Evolutionary conservation across 495 filamentous ascomycete genomes (phyloP), one percentile per base, ranked within the genome.

Genomic region (Talaromyces liani): DNA sequence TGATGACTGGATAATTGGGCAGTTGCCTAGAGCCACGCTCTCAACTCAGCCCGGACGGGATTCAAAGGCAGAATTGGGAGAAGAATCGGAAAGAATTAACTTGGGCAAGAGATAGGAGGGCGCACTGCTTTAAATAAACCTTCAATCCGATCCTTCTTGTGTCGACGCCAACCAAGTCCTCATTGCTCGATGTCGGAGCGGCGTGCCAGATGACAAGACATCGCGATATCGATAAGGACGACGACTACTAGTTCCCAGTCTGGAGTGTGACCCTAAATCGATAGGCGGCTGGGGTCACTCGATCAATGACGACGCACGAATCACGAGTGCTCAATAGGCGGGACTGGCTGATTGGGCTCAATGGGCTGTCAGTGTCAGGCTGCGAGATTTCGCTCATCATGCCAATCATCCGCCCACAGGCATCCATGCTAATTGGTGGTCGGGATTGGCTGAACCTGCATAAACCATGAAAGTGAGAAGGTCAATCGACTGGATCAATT

Each of bases 381-480:
- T 56, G 53, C 53, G n/a, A 56, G 53, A 29, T 12, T 56, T 29
- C 12, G 4, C 10, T 56, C 53, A 22, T 56, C 53, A 29, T 29
- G 53, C 22, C 53, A 41, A 41, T 41, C 36, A 41, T 41, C 36
- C 9, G 36, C 36, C 36, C 36, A 36, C 33, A 45, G 39, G 39
- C 39, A 45, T 45, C 39, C 39, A 45, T 56, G 20, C n/a, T 56
- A 25, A 56, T 56, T 56, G 53, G 53, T 9, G 53, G 53, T 27
- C 53, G 22, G 53, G 53, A 56, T 56, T 56, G 53, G 53, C 53
- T 29, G 22, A 49, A 56, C 53, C 53, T 56, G 53, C 53, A 56
- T 56, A 16, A 25, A 56, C 22, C 53, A 27, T 25, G 53, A 56
- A 56, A 29, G 27, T 14, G 16, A 24, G 53, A 56, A 56, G n/a